Evolutionary conservation across 306 rosid genomes (phyloP).

Genomic region (Pyrus communis): DNA sequence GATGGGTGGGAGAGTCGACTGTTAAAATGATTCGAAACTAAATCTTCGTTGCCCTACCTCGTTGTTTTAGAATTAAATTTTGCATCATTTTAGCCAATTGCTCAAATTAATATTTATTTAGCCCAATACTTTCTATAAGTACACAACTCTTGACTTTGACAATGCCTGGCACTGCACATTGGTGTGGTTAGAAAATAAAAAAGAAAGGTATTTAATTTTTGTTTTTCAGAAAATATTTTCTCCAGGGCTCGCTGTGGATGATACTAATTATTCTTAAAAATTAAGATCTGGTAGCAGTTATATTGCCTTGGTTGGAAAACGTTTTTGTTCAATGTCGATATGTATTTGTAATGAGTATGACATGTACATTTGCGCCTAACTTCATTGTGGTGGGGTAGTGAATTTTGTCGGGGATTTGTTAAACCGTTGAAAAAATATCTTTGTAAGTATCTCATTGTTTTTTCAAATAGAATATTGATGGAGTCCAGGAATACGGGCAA

Average conservation of each 20-base stretch:
- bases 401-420: not conserved
- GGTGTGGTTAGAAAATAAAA: not conserved
- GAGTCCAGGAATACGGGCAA: too few relatives aligned
- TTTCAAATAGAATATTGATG: not conserved
- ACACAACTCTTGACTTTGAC: too few relatives aligned
- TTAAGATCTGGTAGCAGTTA: not conserved
- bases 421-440: not conserved
- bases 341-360: not conserved
- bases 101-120: too few relatives aligned
- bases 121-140: too few relatives aligned
- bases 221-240: not conserved
- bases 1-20: too few relatives aligned
- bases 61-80: too few relatives aligned
- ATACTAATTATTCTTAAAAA: not conserved
- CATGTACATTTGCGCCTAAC: not conserved
- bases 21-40: too few relatives aligned
- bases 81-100: too few relatives aligned
- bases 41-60: too few relatives aligned
- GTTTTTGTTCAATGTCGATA: not conserved
- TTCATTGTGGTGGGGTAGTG: not conserved
- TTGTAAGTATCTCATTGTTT: not conserved
- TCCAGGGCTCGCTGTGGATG: not conserved
- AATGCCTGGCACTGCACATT: not conserved
- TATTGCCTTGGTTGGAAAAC: not conserved
- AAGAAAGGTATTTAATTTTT: not conserved